phyloP scores from a whole-genome alignment of 768 basidiomycete genomes.

The Leccinum longicurvipes region DNA sequence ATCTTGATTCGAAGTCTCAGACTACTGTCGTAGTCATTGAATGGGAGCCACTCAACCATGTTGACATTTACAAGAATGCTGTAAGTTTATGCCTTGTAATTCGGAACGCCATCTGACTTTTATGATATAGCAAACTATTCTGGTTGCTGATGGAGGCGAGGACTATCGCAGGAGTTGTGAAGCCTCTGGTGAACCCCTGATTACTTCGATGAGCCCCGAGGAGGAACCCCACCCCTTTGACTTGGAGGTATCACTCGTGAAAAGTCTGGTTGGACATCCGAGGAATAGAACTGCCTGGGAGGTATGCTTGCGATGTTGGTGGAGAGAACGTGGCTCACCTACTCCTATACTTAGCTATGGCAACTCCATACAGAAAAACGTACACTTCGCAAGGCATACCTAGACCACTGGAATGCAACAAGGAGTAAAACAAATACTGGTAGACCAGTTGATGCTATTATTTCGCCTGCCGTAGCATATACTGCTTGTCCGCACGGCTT shows the following conservation, averaged over 20 bases:
- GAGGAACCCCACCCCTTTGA: slow-evolving; percentile 36
- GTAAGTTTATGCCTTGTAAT: slow-evolving; percentile 5
- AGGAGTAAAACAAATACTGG: slow-evolving; percentile 42
- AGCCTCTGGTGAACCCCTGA: slow-evolving; percentile 43
- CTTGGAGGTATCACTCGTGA: slow-evolving; percentile 42
- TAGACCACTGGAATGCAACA: slow-evolving; percentile 50
- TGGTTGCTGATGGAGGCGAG: slow-evolving; percentile 39
- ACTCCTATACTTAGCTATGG: slow-evolving; percentile 35
- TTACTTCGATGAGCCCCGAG: slow-evolving; percentile 36
- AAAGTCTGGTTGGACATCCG: slow-evolving; percentile 43
- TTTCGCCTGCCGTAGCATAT: slow-evolving; percentile 43
- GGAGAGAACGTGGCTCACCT: background rate
- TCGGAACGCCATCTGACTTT: background rate
- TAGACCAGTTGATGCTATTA: slow-evolving; percentile 51
- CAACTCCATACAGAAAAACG: slow-evolving; percentile 42
- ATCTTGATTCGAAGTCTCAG: slow-evolving; percentile 1
- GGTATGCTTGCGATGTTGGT: slow-evolving; percentile 21
- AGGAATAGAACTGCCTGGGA: slow-evolving; percentile 41
- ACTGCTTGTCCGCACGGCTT: slow-evolving; percentile 44
- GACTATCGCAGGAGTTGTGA: slow-evolving; percentile 37
- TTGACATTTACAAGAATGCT: slow-evolving; percentile 29
- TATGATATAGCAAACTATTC: slow-evolving; percentile 33
- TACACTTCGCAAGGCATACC: slow-evolving; percentile 40
- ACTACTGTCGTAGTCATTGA: slow-evolving; percentile 44
- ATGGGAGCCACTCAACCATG: slow-evolving; percentile 60